These are phyloP conservation scores for Trichoderma gracile DNA, from an alignment of 2,329 filamentous ascomycete genomes.

Conservation along the genomic window DNA sequence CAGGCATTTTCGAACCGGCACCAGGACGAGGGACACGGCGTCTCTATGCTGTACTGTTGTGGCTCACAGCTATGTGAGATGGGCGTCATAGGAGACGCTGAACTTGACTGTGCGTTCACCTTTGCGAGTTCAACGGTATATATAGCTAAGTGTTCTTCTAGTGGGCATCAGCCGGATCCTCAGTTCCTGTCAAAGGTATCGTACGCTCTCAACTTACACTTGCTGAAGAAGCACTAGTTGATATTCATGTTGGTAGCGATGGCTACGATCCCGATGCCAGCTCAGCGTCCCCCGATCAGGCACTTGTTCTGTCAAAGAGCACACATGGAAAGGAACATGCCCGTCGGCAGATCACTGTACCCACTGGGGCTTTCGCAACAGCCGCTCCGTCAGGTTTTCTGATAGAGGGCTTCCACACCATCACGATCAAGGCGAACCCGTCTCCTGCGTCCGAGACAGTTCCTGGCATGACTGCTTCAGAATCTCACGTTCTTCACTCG, in stretches of 20 bases:
- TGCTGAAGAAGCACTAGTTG: neutral
- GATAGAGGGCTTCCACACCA: constrained; percentile 13
- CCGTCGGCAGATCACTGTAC: neutral
- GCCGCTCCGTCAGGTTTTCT: neutral
- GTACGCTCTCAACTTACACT: constrained; percentile 1
- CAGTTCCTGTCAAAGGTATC: constrained; percentile 53
- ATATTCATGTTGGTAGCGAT: constrained; percentile 30
- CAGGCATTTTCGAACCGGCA: constrained; percentile 35
- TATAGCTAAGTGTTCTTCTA: constrained; percentile 31
- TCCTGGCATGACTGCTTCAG: neutral
- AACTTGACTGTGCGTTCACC: constrained; percentile 48
- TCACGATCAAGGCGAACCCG: neutral
- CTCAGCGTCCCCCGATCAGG: constrained; percentile 26
- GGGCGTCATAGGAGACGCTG: constrained; percentile 35
- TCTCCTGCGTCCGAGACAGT: neutral
- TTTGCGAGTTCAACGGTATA: neutral
- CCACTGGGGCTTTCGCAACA: neutral
- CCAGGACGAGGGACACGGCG: constrained; percentile 33
- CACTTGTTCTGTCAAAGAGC: neutral
- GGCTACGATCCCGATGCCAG: constrained; percentile 33
- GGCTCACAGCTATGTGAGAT: constrained; percentile 54
- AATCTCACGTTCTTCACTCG: constrained; percentile 27
- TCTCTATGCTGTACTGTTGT: constrained; percentile 55
- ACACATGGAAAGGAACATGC: neutral
- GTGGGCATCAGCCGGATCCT: constrained; percentile 55